phyloP scores from a whole-genome alignment of 2,329 filamentous ascomycete genomes.

The Claviceps lovelessii region DNA sequence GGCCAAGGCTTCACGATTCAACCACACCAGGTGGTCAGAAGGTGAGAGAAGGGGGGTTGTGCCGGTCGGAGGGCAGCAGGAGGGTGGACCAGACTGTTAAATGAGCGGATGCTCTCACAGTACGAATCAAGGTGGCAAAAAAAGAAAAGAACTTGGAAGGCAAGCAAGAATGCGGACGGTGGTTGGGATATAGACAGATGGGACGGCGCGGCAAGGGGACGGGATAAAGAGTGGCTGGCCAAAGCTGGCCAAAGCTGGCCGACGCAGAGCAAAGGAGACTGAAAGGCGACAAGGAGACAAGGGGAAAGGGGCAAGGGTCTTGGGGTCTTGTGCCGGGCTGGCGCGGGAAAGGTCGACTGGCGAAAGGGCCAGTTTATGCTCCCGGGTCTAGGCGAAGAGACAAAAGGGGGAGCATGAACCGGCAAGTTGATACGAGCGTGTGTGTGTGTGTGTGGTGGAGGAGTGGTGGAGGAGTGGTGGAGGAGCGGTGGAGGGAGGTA shows the following conservation, averaged over 20 bases:
- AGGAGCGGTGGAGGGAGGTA: too few species aligned
- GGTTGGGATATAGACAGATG: slow-evolving; percentile 1
- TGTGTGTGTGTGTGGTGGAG: neutral
- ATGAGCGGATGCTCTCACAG: neutral
- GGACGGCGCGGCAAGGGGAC: slow-evolving; percentile 1
- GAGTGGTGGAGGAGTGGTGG: too few species aligned
- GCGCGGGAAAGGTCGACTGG: slow-evolving; percentile 1
- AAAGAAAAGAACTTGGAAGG: neutral
- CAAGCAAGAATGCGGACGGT: neutral
- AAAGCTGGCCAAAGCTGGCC: neutral
- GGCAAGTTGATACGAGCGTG: neutral
- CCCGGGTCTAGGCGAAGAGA: neutral
- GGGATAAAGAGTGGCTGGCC: slow-evolving; percentile 1
- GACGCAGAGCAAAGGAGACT: neutral
- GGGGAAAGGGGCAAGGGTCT: neutral
- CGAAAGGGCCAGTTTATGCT: neutral
- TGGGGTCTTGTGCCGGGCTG: neutral
- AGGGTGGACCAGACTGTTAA: neutral
- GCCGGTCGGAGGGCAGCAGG: neutral
- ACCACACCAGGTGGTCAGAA: neutral
- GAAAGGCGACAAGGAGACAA: neutral
- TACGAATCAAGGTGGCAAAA: neutral
- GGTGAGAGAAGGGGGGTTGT: neutral
- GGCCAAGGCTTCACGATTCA: neutral
- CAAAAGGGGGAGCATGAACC: neutral